Percentiles rank a stretch among this genome's conserved stretches.
Evolutionary conservation across 176 grass and related monocot genomes (phyloP).

Genomic region (Saccharum spontaneum): DNA sequence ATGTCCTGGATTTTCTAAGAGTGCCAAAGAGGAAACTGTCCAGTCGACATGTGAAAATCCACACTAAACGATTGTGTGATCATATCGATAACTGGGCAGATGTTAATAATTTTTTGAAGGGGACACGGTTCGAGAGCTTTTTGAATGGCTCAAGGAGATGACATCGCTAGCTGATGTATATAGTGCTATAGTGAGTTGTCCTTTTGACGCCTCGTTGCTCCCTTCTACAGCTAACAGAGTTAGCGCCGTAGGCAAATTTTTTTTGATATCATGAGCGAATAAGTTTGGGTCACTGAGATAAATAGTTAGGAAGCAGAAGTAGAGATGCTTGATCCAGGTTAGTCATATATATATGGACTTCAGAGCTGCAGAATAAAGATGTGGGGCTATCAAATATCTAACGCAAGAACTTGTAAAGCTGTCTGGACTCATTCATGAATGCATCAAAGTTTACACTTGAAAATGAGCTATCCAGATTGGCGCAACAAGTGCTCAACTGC

Average conservation of each 20-base stretch:
- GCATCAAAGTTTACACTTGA: not conserved
- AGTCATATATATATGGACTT: not conserved
- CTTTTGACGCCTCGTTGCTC: constrained; percentile 2
- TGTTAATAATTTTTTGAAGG: constrained; percentile 67
- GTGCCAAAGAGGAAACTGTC: constrained; percentile 61
- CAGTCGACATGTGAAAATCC: constrained; percentile 91
- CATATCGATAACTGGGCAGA: constrained; percentile 86
- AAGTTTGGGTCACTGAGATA: constrained; percentile 14
- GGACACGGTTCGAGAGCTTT: constrained; percentile 62
- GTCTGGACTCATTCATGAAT: not conserved
- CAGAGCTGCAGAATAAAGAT: constrained; percentile 1
- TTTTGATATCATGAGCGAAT: not conserved
- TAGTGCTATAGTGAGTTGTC: constrained; percentile 38
- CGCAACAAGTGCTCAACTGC: not conserved
- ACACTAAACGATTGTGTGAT: constrained; percentile 60
- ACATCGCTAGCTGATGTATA: constrained; percentile 37
- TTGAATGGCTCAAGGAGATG: constrained; percentile 56
- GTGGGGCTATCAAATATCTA: not conserved
- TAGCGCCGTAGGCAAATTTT: constrained; percentile 24
- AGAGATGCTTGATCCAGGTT: constrained; percentile 20
- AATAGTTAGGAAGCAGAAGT: constrained; percentile 9
- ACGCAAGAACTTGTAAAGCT: not conserved
- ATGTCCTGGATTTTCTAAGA: constrained; percentile 84
- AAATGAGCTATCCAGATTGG: not conserved
- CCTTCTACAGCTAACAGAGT: constrained; percentile 27